Conservation (phyloP, 2,329 filamentous ascomycete species). For the Clonostachys rosea region DNA sequence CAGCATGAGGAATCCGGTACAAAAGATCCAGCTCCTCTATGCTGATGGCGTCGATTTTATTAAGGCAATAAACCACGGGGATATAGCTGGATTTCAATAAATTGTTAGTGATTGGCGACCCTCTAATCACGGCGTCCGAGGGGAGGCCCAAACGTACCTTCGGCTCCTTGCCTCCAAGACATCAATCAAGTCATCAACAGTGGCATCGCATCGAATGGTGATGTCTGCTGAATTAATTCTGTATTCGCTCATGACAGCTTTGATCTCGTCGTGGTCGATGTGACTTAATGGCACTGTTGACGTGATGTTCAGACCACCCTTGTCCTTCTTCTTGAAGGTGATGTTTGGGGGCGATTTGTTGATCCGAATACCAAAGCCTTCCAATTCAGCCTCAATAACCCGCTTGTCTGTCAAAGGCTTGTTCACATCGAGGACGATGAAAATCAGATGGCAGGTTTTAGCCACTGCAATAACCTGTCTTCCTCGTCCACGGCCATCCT, state of each 20-base stretch:
- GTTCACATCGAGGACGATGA: slow-evolving; percentile 97
- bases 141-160: slow-evolving; percentile 18
- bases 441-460: slow-evolving; percentile 98
- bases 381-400: slow-evolving; percentile 89
- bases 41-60: slow-evolving; percentile 98
- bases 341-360: slow-evolving; percentile 98
- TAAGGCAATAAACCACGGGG: slow-evolving; percentile 96
- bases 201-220: slow-evolving; percentile 95
- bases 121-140: neutral
- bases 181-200: slow-evolving; percentile 95
- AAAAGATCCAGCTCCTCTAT: slow-evolving; percentile 96
- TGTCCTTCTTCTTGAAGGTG: slow-evolving; percentile 99
- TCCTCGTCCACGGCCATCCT: slow-evolving; percentile 96
- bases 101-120: neutral
- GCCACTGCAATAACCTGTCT: slow-evolving; percentile 98
- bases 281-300: slow-evolving; percentile 87
- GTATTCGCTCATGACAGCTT: slow-evolving; percentile 96
- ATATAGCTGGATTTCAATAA: slow-evolving; percentile 69
- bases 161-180: slow-evolving; percentile 89
- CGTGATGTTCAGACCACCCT: slow-evolving; percentile 94
- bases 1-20: slow-evolving; percentile 94
- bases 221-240: slow-evolving; percentile 96
- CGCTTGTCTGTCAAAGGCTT: slow-evolving; percentile 97
- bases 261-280: slow-evolving; percentile 95
- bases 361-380: slow-evolving; percentile 95